A percentile compares a stretch with the other conserved stretches of the same genome.
These are phyloP conservation scores for Leccinum fuscescens DNA, from an alignment of 1,284 basidiomycete species.

Conservation along the genomic window DNA sequence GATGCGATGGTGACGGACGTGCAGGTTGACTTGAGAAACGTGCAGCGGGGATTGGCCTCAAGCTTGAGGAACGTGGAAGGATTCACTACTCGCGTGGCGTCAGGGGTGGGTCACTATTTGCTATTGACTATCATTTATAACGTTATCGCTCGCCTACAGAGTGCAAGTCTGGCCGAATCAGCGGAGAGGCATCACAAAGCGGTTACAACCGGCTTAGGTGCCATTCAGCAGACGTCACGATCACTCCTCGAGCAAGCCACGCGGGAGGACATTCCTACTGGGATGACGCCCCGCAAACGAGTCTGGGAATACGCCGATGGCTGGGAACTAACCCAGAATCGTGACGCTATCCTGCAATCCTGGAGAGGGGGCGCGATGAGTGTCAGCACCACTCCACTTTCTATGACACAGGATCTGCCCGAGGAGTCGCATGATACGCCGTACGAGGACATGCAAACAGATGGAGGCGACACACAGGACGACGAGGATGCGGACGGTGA, in stretches of 20 bases:
- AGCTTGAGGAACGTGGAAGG: conserved; percentile 51
- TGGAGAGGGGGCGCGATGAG: conserved; percentile 42
- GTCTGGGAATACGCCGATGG: conserved; percentile 62
- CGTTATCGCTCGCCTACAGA: conserved; percentile 29
- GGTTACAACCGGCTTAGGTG: conserved; percentile 42
- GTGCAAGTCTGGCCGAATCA: conserved; percentile 37
- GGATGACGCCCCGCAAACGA: conserved; percentile 71
- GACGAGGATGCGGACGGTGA: conserved; percentile 18
- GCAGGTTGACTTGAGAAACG: conserved; percentile 48
- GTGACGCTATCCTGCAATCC: conserved; percentile 54
- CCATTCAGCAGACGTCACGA: conserved; percentile 49
- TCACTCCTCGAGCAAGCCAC: conserved; percentile 58
- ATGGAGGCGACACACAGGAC: conserved; percentile 16
- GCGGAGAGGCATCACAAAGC: conserved; percentile 43
- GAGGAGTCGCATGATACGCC: conserved; percentile 25
- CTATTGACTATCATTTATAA: background rate
- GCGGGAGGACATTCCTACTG: conserved; percentile 61
- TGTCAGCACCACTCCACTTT: conserved; percentile 18
- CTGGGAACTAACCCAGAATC: conserved; percentile 65
- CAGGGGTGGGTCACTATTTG: conserved; percentile 44
- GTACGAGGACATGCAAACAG: conserved; percentile 14
- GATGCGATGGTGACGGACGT: conserved; percentile 47
- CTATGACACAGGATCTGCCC: conserved; percentile 32
- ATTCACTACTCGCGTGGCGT: conserved; percentile 41
- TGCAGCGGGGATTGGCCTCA: conserved; percentile 50